Evolutionary conservation across 352 stramenopile species (phyloP), one percentile per base, ranked within the genome.

Genomic region (Globisporangium emineosum): DNA sequence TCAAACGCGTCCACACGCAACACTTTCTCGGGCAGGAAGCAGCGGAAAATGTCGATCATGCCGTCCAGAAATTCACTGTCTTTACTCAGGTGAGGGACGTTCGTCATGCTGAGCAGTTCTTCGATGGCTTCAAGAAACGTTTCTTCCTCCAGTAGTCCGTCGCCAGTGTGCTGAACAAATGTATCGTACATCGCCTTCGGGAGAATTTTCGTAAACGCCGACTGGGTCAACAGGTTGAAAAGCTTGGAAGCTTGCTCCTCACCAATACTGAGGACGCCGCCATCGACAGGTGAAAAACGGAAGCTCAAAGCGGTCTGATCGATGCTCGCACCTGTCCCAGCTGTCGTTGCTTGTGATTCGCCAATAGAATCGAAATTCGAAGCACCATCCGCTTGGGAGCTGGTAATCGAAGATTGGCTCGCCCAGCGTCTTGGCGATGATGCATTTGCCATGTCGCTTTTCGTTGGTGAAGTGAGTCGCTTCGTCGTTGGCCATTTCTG

Each of bases 181-280:
- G 84, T 94, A 53, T 93, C 86, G 60, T 94, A 96, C 75, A 96
- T 92, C 6, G 74, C 75, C 27, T 92, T 77, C 3, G 86, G 77
- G 54, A 75, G 69, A 5, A 93, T 64, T 35, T 87, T 88, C 0
- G 87, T 91, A 57, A 94, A 91, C 9, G 82, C 77, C 2, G 81
- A 90, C 60, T 89, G 70, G 1, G 79, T 65, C 37, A 94, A 50
- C 15, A 94, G 32, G 37, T 90, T 75, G 27, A 88, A 90, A 23
- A 95, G 60, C 45, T 81, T 70, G 1, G 80, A 57, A 0, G 84
- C 84, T 51, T 93, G 81, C 5, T 74, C 62, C 56, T 89, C 78
- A 1, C 79, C 76, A 43, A 95, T 83, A 3, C 52, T 78, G 9
- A 93, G 42, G 5, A 81, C 64, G 0, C 83, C 80, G 2, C 82